Conservation (phyloP, 495 filamentous ascomycete genomes). For the Penicillium crystallinum region DNA sequence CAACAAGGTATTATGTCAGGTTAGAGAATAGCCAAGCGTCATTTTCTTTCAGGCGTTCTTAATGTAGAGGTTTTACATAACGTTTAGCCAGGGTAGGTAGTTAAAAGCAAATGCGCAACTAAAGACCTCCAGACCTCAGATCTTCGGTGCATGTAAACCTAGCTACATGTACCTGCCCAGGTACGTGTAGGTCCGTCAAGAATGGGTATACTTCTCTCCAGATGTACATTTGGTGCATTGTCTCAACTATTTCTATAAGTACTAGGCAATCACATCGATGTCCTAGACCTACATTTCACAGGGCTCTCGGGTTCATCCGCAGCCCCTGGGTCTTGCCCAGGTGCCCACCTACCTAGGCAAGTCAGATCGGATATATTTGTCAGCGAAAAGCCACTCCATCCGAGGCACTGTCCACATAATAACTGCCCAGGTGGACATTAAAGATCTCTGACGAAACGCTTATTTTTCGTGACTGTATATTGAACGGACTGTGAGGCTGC, state of each 20-base stretch:
- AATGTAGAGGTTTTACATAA: conserved; percentile 40
- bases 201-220: no score
- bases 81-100: conserved; percentile 15
- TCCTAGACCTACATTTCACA: no score
- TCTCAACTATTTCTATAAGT: no score
- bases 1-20: conserved; percentile 26
- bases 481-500: neutral
- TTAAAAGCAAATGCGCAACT: conserved; percentile 11
- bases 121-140: no score
- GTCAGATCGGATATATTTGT: neutral
- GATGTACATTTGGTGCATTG: no score
- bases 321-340: no score
- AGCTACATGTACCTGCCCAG: no score
- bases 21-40: conserved; percentile 41
- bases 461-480: neutral
- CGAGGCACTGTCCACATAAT: no score
- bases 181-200: no score
- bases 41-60: conserved; percentile 36
- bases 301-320: no score
- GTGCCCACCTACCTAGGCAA: neutral
- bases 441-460: neutral
- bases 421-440: no score
- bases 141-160: neutral
- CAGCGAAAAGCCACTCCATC: neutral
- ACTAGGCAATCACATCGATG: no score